phyloP scores from a whole-genome alignment of 148 eudicot species.

The Tetragonia tetragonoides region DNA sequence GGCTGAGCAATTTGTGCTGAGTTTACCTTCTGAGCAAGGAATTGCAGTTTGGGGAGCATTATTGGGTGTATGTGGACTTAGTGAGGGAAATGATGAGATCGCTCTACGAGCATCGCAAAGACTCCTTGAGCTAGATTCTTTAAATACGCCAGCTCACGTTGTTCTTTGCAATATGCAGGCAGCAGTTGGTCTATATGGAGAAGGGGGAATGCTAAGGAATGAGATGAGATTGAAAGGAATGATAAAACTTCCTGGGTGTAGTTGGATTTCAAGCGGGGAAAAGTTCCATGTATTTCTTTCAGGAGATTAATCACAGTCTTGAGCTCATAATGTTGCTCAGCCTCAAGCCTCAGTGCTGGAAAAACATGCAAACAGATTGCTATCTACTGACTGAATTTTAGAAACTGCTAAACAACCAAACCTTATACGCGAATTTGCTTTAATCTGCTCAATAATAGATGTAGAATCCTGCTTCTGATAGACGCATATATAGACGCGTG shows the following conservation, averaged over 20 bases:
- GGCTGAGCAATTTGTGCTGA: slow-evolving; percentile 43
- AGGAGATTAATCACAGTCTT: slow-evolving; percentile 25
- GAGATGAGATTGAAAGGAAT: slow-evolving; percentile 35
- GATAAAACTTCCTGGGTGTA: slow-evolving; percentile 38
- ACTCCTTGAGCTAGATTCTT: slow-evolving; percentile 35
- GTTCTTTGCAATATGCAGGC: slow-evolving; percentile 38
- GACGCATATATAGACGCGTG: too few species aligned
- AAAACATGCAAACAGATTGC: too few species aligned
- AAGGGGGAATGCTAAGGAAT: slow-evolving; percentile 27
- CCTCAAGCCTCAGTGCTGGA: too few species aligned
- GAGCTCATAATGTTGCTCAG: background rate
- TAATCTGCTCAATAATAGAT: too few species aligned
- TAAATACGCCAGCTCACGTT: slow-evolving; percentile 34
- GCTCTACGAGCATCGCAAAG: slow-evolving; percentile 25
- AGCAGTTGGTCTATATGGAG: slow-evolving; percentile 26
- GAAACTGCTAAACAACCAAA: too few species aligned
- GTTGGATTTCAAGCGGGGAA: slow-evolving; percentile 34
- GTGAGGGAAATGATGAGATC: slow-evolving; percentile 30
- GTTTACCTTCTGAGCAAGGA: slow-evolving; percentile 28
- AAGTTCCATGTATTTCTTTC: slow-evolving; percentile 25
- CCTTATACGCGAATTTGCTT: too few species aligned
- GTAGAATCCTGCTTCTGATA: too few species aligned
- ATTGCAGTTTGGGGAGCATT: slow-evolving; percentile 42
- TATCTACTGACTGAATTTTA: too few species aligned
- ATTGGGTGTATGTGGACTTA: slow-evolving; percentile 42